phyloP scores from a whole-genome alignment of 768 basidiomycete species.

The Hemileccinum impolitum region DNA sequence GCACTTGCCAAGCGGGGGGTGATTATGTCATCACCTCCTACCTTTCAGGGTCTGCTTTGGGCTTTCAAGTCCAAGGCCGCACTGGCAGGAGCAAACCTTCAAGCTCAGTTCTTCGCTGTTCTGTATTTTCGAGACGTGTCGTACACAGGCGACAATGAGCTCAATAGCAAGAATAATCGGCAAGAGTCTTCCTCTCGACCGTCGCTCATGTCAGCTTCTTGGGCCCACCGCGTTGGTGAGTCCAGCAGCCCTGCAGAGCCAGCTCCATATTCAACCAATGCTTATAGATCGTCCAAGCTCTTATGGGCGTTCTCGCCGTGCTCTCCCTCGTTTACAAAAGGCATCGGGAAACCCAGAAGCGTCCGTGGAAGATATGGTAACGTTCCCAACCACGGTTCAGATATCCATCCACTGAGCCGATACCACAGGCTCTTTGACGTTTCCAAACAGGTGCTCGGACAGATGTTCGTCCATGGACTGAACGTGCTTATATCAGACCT shows the following conservation, averaged over 20 bases:
- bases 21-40: not conserved
- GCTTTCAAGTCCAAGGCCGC: not conserved
- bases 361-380: constrained; percentile 93
- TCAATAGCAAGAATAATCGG: constrained; percentile 8
- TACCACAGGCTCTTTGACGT: constrained; percentile 81
- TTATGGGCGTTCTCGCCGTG: constrained; percentile 92
- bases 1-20: too few species aligned
- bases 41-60: not conserved
- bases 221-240: constrained; percentile 47
- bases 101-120: not conserved
- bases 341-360: constrained; percentile 77
- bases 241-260: not conserved
- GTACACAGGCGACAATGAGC: constrained; percentile 5
- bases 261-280: not conserved
- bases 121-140: not conserved
- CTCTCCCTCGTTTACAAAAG: constrained; percentile 84
- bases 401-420: constrained; percentile 4
- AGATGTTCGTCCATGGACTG: constrained; percentile 73
- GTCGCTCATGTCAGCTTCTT: constrained; percentile 41
- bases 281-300: constrained; percentile 68
- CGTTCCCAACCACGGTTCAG: constrained; percentile 18
- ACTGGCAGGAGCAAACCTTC: not conserved
- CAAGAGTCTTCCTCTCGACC: constrained; percentile 36
- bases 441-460: constrained; percentile 86
- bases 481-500: constrained; percentile 80